A percentile compares a stretch with the other conserved stretches of the same genome.
Evolutionary conservation across 768 basidiomycete genomes (phyloP).

Genomic region (Lactifluus piperatus): DNA sequence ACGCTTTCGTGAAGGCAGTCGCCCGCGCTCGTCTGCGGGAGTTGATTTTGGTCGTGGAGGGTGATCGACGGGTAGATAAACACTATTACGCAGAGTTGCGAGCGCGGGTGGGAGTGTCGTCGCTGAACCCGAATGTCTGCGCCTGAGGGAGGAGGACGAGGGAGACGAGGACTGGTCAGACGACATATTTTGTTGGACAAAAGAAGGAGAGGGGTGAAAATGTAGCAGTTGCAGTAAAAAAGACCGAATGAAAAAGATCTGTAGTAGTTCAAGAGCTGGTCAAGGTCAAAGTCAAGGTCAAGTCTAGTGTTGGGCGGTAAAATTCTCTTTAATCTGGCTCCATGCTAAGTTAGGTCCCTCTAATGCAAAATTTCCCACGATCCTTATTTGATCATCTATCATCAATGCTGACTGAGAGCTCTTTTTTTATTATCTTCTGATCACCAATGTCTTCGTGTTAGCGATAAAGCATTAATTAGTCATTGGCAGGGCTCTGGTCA

Average conservation of each 20-base stretch:
- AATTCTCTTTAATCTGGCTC: neutral
- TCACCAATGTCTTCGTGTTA: no score
- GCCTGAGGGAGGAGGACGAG: conserved; percentile 27
- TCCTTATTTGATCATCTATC: no score
- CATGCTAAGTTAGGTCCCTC: no score
- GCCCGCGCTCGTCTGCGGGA: conserved; percentile 51
- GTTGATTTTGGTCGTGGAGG: conserved; percentile 71
- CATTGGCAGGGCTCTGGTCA: no score
- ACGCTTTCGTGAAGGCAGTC: conserved; percentile 36
- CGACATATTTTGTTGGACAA: neutral
- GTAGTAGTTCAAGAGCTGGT: neutral
- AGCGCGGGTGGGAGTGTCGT: conserved; percentile 28
- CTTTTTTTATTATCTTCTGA: no score
- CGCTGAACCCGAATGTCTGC: conserved; percentile 55
- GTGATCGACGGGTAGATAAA: conserved; percentile 31
- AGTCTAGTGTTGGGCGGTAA: no score
- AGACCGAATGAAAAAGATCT: neutral
- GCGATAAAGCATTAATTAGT: no score
- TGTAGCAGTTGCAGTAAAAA: neutral
- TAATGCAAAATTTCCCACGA: conserved; percentile 16
- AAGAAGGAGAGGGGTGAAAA: neutral
- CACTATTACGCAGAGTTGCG: conserved; percentile 22
- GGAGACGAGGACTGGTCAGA: conserved; percentile 7
- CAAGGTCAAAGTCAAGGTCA: neutral
- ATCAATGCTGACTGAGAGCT: no score